Base-by-base conservation (phyloP, 495 filamentous ascomycete species). In the Neurospora sp. region DNA sequence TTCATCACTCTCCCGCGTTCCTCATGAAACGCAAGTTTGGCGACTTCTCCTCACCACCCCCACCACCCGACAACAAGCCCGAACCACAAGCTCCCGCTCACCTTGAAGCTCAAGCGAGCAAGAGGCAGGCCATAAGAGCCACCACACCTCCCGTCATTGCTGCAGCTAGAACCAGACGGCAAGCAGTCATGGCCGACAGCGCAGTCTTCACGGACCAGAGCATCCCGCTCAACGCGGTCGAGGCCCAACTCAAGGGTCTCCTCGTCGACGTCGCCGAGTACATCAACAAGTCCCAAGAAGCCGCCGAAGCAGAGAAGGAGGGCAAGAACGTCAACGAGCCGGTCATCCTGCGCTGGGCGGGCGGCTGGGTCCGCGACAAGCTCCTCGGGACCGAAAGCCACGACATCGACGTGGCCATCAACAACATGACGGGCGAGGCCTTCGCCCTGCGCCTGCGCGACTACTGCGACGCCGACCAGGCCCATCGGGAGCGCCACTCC, bases 341-440 rank as follows among this genome's bases (percentile, higher is more conserved):
- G n/a, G 77, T 89, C 1, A 83, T 90, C 4, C 85, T 99, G 20
- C 92, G 96, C 14, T 98, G 95, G 82, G 94, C 96, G 14, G 96
- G 96, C 47, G 96, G 96, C n/a, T 99, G 96, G 96, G 96, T 99
- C 38, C 90, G 96, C 45, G 96, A 99, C 85, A 98, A 97, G 85
- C 87, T 99, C 9, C 86, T 99, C 2, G 92, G 91, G 9, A 83
- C 90, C 37, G 84, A 82, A 39, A 96, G 93, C 78, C 88, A 96
- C 79, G 96, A 99, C 76, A 97, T 99, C 74, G 96, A 99, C 78
- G 92, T 95, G 44, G 93, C 92, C 38, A 97, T 99, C 83, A 96
- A 95, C 83, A 90, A 87, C 70, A 96, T 98, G 94, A 98, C 94
- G 0, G 96, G 96, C 59, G 91, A 90, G 76, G 86, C 91, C 37